These are phyloP conservation scores for Rosa multiflora DNA, from an alignment of 306 rosid genomes.

Conservation along the genomic window DNA sequence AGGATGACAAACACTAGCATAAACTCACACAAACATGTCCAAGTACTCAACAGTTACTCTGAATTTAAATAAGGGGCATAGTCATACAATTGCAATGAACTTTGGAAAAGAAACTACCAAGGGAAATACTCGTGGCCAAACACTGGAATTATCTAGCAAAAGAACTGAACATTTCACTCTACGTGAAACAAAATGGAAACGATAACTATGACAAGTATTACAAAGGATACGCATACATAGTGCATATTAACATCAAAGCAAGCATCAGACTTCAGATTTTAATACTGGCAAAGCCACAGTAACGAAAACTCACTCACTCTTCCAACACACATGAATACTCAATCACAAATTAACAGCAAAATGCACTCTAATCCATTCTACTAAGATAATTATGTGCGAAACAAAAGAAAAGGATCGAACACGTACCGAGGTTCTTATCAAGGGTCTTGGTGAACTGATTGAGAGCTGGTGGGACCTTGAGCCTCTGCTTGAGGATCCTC, in stretches of 20 bases:
- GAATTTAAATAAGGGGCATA: not conserved
- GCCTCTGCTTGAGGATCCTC: constrained; percentile 73
- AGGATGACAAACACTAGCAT: not conserved
- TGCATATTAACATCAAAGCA: not conserved
- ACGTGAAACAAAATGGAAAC: no score
- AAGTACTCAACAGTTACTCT: not conserved
- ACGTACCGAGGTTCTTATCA: constrained; percentile 71
- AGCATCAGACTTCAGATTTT: not conserved
- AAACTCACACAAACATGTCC: not conserved
- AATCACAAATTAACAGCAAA: not conserved
- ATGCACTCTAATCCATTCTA: no score
- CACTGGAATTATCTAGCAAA: not conserved
- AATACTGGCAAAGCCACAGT: not conserved
- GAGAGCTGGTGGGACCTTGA: constrained; percentile 80
- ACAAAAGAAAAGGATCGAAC: not conserved
- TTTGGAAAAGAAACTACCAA: no score
- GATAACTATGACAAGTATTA: no score
- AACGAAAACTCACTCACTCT: not conserved
- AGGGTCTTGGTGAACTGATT: constrained; percentile 83
- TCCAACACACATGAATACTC: not conserved
- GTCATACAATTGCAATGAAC: no score
- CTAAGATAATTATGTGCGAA: not conserved
- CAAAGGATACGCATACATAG: no score
- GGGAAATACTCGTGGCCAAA: not conserved
- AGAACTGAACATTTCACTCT: not conserved